Evolutionary conservation across 2,329 filamentous ascomycete species (phyloP), one percentile per base, ranked within the genome.

Genomic region (Aspergillus aculeatinus): DNA sequence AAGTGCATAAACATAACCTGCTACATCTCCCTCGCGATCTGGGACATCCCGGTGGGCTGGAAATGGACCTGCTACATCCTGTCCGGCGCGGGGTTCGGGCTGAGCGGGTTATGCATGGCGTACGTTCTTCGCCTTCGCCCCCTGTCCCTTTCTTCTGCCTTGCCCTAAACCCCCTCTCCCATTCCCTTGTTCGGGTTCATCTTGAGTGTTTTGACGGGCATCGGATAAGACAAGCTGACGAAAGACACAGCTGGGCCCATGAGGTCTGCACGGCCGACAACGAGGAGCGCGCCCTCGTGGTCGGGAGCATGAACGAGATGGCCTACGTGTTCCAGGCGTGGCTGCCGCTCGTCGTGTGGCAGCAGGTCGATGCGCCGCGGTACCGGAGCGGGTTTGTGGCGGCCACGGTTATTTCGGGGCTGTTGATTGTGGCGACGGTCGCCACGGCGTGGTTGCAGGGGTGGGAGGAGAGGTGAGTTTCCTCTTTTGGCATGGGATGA

Each of bases 241-340:
- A 23, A 23, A 3, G 9, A 2, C 44, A 33, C 23, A 79, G 76
- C 9, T 84, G 82, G 82, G 79, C 81, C 0, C 80, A 84, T 56
- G 83, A 85, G 62, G 83, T 85, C 21, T 85, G 82, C 60, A 76
- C 80, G 3, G 74, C 74, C 3, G 81, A 87, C 51, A 84, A 87
- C 57, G 87, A 90, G 71, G 87, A 90, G 74, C 78, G 87, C 10
- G 87, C 88, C 0, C 76, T 91, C 4, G 86, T 90, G 0, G 82
- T 87, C 0, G 87, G 80, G 0, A 76, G 80, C 16, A 90, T 90
- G 85, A 90, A 90, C 61, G 83, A 88, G 68, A 82, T 90, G 76
- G 87, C 87, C 0, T 89, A 89, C 61, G 86, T 89, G 1, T 74
- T 91, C 48, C 87, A 90, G 68, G 85, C 87, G 0, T 90, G 87